Evolutionary conservation across 495 filamentous ascomycete genomes (phyloP).

Genomic region (Penicillium steckii): DNA sequence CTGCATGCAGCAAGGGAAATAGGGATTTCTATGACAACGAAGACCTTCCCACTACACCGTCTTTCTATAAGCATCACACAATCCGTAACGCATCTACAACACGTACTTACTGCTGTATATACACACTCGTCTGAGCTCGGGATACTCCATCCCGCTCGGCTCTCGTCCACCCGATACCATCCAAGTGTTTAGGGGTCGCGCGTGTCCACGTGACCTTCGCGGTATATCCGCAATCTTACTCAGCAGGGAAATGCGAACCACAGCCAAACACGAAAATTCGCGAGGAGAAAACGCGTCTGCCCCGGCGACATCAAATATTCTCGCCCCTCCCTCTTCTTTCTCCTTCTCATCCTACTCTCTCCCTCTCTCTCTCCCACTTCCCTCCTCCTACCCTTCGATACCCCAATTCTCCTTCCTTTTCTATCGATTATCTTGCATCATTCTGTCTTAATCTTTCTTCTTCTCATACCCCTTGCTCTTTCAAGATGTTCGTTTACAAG

Average conservation of each 20-base stretch:
- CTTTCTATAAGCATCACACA: no score
- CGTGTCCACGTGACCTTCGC: conserved; percentile 26
- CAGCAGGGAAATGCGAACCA: conserved; percentile 29
- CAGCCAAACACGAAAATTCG: conserved; percentile 44
- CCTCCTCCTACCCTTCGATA: conserved; percentile 6
- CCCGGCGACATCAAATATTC: conserved; percentile 39
- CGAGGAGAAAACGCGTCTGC: conserved; percentile 38
- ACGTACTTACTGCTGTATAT: not conserved
- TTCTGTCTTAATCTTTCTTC: conserved; percentile 5
- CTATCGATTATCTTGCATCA: conserved; percentile 3
- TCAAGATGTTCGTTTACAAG: conserved; percentile 69
- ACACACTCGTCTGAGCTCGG: conserved; percentile 20
- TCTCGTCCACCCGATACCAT: conserved; percentile 11
- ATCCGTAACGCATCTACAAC: no score
- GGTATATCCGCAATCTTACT: conserved; percentile 11
- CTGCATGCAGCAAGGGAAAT: not conserved
- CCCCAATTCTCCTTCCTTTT: conserved; percentile 9
- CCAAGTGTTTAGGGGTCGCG: conserved; percentile 4
- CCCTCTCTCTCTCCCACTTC: conserved; percentile 17
- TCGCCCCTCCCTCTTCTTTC: conserved; percentile 39
- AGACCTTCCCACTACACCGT: no score
- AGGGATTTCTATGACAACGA: not conserved
- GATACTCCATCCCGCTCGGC: conserved; percentile 16
- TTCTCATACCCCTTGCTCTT: conserved; percentile 4
- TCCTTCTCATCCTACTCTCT: conserved; percentile 21